Evolutionary conservation across 805 yeast species (phyloP), one percentile per base, ranked within the genome.

Genomic region (Lipomyces spencermartinsiae): DNA sequence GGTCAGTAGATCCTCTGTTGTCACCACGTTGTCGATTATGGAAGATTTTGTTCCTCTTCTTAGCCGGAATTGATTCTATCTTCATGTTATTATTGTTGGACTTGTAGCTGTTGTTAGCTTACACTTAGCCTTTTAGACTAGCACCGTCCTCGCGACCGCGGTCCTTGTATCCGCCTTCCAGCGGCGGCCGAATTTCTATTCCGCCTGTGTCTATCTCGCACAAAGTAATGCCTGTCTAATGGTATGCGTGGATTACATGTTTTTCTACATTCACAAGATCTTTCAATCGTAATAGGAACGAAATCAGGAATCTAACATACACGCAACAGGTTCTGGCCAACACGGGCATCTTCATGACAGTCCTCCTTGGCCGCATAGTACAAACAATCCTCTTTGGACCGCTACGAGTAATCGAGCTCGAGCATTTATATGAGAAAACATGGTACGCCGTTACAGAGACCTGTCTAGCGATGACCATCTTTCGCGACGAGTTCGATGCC

Each of bases 401-500:
- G 65, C 79, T 94, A 62, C 82, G 97, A 65, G 78, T 87, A 16
- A 83, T 90, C 43, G 99, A 94, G 76, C 78, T 84, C 63, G 97
- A 93, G 73, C 93, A 90, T 75, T 83, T 86, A 62, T 85, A 83
- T 76, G 96, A 85, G 76, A 83, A 87, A 76, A 82, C 86, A 62
- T 90, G 89, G 83, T 87, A 80, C 64, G 84, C 91, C 1, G 80
- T 89, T 25, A 86, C 91, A 54, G 87, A 87, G 72, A 75, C 80
- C 1, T 83, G 89, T 64, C 76, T 92, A 61, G 83, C 87, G 14
- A 77, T 86, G 19, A 83, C 88, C 0, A 82, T 85, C 77, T 86
- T 86, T 75, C 78, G 83, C 43, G 84, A 82, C 62, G 85, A 83
- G 58, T 80, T 83, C 67, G 81, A 81, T 60, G 72, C 86, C 25